A percentile compares a stretch with the other conserved stretches of the same genome.
Evolutionary conservation across 208 protist species (phyloP).

Genomic region (Leishmania braziliensis): DNA sequence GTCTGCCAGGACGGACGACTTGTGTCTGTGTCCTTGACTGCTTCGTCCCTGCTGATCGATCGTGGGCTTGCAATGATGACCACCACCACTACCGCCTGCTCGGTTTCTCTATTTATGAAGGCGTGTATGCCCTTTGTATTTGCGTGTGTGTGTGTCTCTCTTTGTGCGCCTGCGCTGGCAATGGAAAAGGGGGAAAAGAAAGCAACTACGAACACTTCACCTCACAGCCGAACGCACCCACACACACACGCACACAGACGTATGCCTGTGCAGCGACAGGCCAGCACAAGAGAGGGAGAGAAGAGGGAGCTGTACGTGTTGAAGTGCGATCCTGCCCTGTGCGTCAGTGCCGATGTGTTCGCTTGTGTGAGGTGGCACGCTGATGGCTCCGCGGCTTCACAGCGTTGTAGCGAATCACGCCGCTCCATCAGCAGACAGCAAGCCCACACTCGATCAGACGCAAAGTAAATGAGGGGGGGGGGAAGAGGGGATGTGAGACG

Average conservation of each 20-base stretch:
- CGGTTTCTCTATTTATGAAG: not conserved
- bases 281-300: not conserved
- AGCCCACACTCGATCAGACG: not conserved
- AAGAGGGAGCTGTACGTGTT: not conserved
- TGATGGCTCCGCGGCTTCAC: not conserved
- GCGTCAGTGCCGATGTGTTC: not conserved
- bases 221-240: not conserved
- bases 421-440: not conserved
- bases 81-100: not conserved
- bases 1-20: not conserved
- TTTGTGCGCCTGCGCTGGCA: not conserved
- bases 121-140: not conserved
- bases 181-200: not conserved
- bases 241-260: not conserved
- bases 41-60: not conserved
- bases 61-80: not conserved
- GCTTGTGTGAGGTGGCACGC: conserved; percentile 13
- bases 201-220: not conserved
- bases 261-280: not conserved
- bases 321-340: not conserved
- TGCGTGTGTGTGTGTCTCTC: not conserved
- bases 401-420: not conserved
- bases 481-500: not conserved
- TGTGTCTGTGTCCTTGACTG: not conserved
- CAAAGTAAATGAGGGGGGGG: too few relatives aligned